A percentile compares a stretch with the other conserved stretches of the same genome.
These are phyloP conservation scores for Mycena polygramma DNA, from an alignment of 768 basidiomycete species.

Conservation along the genomic window DNA sequence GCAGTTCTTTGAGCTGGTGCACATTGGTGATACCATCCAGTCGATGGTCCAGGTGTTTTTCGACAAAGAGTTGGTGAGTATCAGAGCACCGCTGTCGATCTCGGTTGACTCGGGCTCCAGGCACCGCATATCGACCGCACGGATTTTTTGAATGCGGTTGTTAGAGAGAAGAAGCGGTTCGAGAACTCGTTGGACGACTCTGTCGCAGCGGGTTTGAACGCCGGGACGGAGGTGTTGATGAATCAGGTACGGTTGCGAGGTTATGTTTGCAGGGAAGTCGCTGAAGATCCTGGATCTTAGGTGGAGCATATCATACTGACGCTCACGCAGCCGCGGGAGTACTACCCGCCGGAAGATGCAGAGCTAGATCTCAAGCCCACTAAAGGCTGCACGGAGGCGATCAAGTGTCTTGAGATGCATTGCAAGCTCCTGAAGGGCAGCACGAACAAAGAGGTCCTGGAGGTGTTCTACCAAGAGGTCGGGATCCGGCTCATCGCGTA, in stretches of 20 bases:
- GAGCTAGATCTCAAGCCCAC: constrained; percentile 89
- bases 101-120: constrained; percentile 49
- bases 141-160: constrained; percentile 93
- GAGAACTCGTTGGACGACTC: constrained; percentile 93
- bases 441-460: constrained; percentile 95
- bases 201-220: constrained; percentile 93
- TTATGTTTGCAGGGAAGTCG: background rate
- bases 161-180: constrained; percentile 97
- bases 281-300: constrained; percentile 54
- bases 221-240: constrained; percentile 96
- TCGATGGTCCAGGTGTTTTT: constrained; percentile 99
- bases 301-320: constrained; percentile 94
- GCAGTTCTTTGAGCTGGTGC: constrained; percentile 98
- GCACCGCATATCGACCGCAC: constrained; percentile 91
- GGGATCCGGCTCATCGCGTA: constrained; percentile 90
- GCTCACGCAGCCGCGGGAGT: constrained; percentile 86
- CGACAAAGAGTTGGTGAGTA: constrained; percentile 90
- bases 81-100: constrained; percentile 7
- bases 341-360: constrained; percentile 88
- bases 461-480: constrained; percentile 98
- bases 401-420: constrained; percentile 90
- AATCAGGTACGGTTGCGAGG: constrained; percentile 72
- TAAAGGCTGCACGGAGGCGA: constrained; percentile 88
- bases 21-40: constrained; percentile 97
- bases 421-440: constrained; percentile 93